These are phyloP conservation scores for Gentiana straminea DNA, from an alignment of 257 asterid species.

Conservation along the genomic window DNA sequence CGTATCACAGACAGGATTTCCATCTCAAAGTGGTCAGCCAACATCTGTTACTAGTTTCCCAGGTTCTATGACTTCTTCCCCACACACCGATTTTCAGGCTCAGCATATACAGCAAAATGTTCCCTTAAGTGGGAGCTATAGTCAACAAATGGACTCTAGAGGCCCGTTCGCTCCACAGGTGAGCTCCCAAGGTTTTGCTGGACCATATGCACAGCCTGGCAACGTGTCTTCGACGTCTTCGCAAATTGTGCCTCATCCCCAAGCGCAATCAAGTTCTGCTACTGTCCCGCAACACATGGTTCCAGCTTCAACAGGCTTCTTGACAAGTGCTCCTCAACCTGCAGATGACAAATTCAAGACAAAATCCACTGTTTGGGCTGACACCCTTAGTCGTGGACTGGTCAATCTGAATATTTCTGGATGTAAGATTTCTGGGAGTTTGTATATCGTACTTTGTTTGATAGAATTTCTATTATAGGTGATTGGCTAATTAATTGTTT, in stretches of 20 bases:
- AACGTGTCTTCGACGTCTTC: conserved; percentile 28
- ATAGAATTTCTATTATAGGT: conserved; percentile 5
- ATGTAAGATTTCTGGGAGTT: conserved; percentile 39
- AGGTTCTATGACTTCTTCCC: conserved; percentile 21
- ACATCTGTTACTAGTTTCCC: conserved; percentile 30
- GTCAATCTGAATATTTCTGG: conserved; percentile 94
- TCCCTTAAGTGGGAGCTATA: conserved; percentile 43
- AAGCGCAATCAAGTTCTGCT: conserved; percentile 23
- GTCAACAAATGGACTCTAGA: conserved; percentile 24
- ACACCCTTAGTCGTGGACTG: conserved; percentile 90
- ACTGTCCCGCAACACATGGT: conserved; percentile 17
- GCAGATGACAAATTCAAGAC: conserved; percentile 78
- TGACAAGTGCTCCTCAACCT: conserved; percentile 41
- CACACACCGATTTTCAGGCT: conserved; percentile 23
- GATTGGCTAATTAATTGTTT: conserved; percentile 7
- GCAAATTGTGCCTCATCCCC: conserved; percentile 36
- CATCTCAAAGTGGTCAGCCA: conserved; percentile 37
- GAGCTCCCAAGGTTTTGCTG: conserved; percentile 39
- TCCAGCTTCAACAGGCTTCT: conserved; percentile 35
- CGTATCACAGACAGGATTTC: conserved; percentile 35
- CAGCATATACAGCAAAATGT: conserved; percentile 29
- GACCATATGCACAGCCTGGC: conserved; percentile 25
- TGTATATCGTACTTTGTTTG: too few species aligned
- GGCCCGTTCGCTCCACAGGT: conserved; percentile 29
- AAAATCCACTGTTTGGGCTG: conserved; percentile 96